Percentiles rank a stretch among this genome's conserved stretches.
These are phyloP conservation scores for Aspergillus sp. DNA, from an alignment of 2,329 filamentous ascomycete genomes.

Conservation along the genomic window DNA sequence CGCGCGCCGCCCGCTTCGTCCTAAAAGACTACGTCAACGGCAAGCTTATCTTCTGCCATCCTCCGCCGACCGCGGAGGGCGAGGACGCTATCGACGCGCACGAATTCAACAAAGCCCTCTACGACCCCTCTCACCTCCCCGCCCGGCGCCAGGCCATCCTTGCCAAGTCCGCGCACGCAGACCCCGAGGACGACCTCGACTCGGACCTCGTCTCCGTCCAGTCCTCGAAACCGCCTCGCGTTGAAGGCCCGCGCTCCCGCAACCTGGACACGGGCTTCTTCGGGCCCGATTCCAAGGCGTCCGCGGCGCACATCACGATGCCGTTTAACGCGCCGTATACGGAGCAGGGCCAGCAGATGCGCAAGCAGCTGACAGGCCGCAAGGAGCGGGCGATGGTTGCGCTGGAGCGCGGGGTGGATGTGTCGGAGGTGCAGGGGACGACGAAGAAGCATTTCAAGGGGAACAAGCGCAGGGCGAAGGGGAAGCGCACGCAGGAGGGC, in stretches of 20 bases:
- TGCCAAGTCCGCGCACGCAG: slow-evolving; percentile 36
- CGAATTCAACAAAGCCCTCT: slow-evolving; percentile 83
- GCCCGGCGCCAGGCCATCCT: slow-evolving; percentile 63
- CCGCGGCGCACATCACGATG: slow-evolving; percentile 58
- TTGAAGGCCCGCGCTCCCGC: slow-evolving; percentile 62
- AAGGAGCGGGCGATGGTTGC: slow-evolving; percentile 73
- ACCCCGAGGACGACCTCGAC: slow-evolving; percentile 22
- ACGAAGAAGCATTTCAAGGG: slow-evolving; percentile 72
- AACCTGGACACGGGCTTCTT: slow-evolving; percentile 88
- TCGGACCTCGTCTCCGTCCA: slow-evolving; percentile 13
- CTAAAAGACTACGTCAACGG: slow-evolving; percentile 97
- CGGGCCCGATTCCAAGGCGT: slow-evolving; percentile 48
- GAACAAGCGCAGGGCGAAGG: slow-evolving; percentile 29
- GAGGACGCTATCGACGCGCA: slow-evolving; percentile 50
- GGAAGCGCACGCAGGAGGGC: slow-evolving; percentile 19
- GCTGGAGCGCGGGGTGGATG: slow-evolving; percentile 74
- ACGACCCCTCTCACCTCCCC: slow-evolving; percentile 72
- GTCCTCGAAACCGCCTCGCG: slow-evolving; percentile 17
- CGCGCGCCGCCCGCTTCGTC: slow-evolving; percentile 76
- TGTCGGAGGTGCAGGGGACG: slow-evolving; percentile 56
- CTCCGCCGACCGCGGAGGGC: slow-evolving; percentile 53
- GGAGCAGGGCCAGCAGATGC: slow-evolving; percentile 64
- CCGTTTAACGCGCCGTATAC: slow-evolving; percentile 89
- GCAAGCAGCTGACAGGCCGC: slow-evolving; percentile 67
- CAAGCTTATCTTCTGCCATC: slow-evolving; percentile 84